Conservation (phyloP, 202 grass and related monocot genomes). For the Panicum virgatum region DNA sequence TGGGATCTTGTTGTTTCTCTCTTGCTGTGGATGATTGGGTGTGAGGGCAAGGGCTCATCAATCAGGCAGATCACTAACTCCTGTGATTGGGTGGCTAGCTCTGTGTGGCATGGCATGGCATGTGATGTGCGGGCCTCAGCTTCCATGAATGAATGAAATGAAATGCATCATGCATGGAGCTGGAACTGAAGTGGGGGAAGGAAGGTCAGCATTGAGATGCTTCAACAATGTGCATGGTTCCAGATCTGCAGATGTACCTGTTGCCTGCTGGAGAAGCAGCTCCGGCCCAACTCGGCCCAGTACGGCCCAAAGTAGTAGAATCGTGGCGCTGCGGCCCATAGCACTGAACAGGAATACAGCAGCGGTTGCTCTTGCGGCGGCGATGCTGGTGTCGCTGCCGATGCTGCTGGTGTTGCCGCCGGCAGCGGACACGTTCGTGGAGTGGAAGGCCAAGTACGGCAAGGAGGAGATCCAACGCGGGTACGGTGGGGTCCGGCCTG, state of each 20-base stretch:
- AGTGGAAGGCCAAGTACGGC: too few species aligned
- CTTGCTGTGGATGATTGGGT: not conserved
- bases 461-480: too few species aligned
- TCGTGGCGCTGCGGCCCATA: not conserved
- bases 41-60: not conserved
- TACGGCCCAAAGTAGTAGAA: too few species aligned
- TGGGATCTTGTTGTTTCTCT: not conserved
- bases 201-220: slow-evolving; percentile 6
- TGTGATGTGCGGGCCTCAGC: slow-evolving; percentile 6
- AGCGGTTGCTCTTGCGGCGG: too few species aligned
- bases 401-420: too few species aligned
- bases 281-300: not conserved
- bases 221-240: not conserved
- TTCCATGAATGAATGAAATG: not conserved
- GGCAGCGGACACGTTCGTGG: too few species aligned
- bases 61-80: not conserved
- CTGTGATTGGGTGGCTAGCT: not conserved
- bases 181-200: not conserved
- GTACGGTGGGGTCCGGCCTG: too few species aligned
- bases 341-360: too few species aligned
- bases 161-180: not conserved
- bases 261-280: slow-evolving; percentile 7
- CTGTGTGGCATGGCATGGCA: not conserved
- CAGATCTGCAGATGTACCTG: slow-evolving; percentile 8
- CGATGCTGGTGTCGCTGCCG: too few species aligned